A percentile compares a stretch with the other conserved stretches of the same genome.
phyloP scores from a whole-genome alignment of 2,329 filamentous ascomycete species.

The Pseudogymnoascus sp. region DNA sequence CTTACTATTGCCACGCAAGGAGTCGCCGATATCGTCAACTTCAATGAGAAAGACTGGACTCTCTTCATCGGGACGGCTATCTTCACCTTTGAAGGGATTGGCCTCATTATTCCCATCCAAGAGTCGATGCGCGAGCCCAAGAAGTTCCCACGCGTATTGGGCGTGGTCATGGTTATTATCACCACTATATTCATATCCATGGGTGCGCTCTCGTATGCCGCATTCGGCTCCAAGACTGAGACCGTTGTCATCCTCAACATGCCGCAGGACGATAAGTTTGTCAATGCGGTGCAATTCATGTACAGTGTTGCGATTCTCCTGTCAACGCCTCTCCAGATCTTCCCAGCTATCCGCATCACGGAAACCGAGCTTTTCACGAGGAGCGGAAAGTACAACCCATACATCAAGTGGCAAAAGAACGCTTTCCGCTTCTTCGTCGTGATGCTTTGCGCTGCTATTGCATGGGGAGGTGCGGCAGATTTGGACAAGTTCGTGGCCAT shows the following conservation, averaged over 20 bases:
- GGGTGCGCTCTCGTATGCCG: conserved; percentile 89
- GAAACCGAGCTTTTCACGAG: conserved; percentile 90
- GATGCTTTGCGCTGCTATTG: conserved; percentile 73
- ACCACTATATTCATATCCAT: conserved; percentile 84
- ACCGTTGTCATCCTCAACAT: conserved; percentile 95
- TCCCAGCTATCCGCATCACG: conserved; percentile 93
- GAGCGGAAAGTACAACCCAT: conserved; percentile 95
- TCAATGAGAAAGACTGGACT: conserved; percentile 90
- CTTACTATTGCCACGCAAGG: conserved; percentile 65
- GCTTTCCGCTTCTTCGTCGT: conserved; percentile 91
- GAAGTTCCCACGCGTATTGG: conserved; percentile 85
- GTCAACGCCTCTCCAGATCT: conserved; percentile 91
- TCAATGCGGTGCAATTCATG: conserved; percentile 92
- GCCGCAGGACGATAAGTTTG: conserved; percentile 88
- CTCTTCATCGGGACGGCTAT: conserved; percentile 95
- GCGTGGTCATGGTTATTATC: conserved; percentile 89
- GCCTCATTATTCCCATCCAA: conserved; percentile 95
- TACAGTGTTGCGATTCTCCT: conserved; percentile 97
- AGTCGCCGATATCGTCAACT: conserved; percentile 76
- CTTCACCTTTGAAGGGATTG: conserved; percentile 97
- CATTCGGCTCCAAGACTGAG: conserved; percentile 89
- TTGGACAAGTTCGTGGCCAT: conserved; percentile 96
- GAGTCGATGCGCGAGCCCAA: conserved; percentile 88
- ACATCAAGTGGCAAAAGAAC: conserved; percentile 99
- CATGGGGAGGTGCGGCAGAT: conserved; percentile 86